These are phyloP conservation scores for Pestalotiopsis sp. DNA, from an alignment of 2,329 filamentous ascomycete species.

Conservation along the genomic window DNA sequence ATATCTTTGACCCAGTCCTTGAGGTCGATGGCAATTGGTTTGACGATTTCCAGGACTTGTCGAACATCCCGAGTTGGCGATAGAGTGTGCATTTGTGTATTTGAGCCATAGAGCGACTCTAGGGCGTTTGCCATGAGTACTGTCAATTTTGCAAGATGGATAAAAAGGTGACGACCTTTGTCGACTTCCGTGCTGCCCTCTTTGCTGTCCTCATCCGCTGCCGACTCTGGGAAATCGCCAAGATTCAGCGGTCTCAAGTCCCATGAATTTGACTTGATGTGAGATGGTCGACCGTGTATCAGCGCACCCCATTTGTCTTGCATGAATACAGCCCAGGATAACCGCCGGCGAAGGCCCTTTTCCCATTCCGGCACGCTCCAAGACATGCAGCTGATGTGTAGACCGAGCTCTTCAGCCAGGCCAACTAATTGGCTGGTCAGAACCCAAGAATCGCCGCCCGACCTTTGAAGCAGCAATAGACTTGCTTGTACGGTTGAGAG, in stretches of 20 bases:
- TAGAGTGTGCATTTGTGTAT: background rate
- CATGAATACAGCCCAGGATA: conserved; percentile 63
- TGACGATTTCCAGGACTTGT: conserved; percentile 27
- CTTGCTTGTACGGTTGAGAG: conserved; percentile 46
- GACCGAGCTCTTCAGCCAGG: conserved; percentile 53
- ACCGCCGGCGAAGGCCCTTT: conserved; percentile 54
- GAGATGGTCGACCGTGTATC: conserved; percentile 53
- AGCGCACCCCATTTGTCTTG: conserved; percentile 62
- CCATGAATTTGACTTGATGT: conserved; percentile 54
- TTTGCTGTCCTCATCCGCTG: conserved; percentile 20
- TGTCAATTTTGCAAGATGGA: background rate
- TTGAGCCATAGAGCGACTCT: background rate
- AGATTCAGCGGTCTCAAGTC: conserved; percentile 34
- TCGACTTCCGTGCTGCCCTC: conserved; percentile 13
- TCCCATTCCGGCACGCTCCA: conserved; percentile 64
- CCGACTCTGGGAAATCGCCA: conserved; percentile 2
- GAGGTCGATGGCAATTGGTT: conserved; percentile 31
- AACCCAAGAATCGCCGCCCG: conserved; percentile 31
- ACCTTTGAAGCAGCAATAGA: conserved; percentile 42
- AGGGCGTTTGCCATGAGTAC: background rate
- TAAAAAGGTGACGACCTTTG: background rate
- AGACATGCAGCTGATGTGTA: conserved; percentile 56
- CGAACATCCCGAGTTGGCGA: background rate
- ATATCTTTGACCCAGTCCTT: conserved; percentile 25
- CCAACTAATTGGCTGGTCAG: conserved; percentile 49